These are phyloP conservation scores for Hibiscus tridactylites DNA, from an alignment of 345 rosid genomes.

Conservation along the genomic window DNA sequence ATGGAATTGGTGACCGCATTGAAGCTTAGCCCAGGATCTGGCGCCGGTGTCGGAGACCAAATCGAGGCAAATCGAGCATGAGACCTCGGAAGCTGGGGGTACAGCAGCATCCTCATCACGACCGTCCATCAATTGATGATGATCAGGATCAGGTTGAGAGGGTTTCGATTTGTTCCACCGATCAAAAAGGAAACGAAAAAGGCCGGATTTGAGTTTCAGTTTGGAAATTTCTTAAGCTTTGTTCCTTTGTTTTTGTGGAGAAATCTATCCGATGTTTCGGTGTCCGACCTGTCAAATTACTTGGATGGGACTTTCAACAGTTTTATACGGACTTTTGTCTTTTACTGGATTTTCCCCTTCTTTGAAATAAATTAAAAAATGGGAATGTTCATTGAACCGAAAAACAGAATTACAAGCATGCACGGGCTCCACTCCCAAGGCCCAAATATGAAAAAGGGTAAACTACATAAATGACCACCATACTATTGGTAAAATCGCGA, in stretches of 20 bases:
- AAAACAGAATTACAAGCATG: no score
- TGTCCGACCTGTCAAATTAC: slow-evolving; percentile 6
- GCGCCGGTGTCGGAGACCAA: slow-evolving; percentile 34
- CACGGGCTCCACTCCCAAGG: no score
- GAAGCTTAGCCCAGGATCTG: slow-evolving; percentile 68
- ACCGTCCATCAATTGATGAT: neutral
- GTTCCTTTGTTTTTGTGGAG: neutral
- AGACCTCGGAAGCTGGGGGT: slow-evolving; percentile 25
- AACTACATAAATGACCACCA: no score
- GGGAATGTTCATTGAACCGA: no score
- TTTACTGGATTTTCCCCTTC: no score
- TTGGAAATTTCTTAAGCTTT: no score
- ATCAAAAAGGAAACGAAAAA: neutral
- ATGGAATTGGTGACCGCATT: slow-evolving; percentile 66
- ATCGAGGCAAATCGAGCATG: slow-evolving; percentile 73
- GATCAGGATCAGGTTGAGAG: neutral
- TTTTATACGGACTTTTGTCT: neutral
- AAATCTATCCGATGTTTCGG: slow-evolving; percentile 1
- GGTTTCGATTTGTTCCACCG: neutral
- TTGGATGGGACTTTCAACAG: neutral
- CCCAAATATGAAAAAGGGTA: no score
- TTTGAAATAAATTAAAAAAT: no score
- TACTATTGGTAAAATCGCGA: no score
- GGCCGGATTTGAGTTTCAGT: no score
- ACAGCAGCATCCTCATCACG: slow-evolving; percentile 16